Conservation (phyloP, 495 filamentous ascomycete species). For the Choiromyces venosus region DNA sequence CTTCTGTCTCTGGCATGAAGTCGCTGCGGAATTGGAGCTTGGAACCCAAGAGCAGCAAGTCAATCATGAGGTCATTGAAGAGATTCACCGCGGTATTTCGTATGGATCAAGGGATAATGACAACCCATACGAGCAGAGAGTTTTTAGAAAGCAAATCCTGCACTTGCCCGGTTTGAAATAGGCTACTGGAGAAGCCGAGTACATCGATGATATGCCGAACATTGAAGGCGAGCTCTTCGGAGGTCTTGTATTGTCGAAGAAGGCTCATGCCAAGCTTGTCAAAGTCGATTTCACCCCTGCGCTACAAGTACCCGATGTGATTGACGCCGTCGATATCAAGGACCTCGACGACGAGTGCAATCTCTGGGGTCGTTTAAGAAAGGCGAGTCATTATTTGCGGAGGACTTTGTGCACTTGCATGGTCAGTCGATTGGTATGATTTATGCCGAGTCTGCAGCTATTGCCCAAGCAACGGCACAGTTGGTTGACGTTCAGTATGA, state of each 20-base stretch:
- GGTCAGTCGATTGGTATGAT: too few relatives aligned
- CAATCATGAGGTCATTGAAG: constrained; percentile 52
- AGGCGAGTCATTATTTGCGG: too few relatives aligned
- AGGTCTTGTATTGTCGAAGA: constrained; percentile 43
- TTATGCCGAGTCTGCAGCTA: constrained; percentile 44
- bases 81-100: constrained; percentile 59
- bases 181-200: constrained; percentile 47
- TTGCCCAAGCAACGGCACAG: constrained; percentile 44
- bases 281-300: constrained; percentile 45
- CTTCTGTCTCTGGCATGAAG: constrained; percentile 77
- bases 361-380: too few relatives aligned
- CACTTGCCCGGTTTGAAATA: constrained; percentile 47
- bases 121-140: constrained; percentile 45
- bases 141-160: constrained; percentile 47
- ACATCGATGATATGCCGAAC: constrained; percentile 46
- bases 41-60: constrained; percentile 27
- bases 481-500: constrained; percentile 45
- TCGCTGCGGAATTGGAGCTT: constrained; percentile 43
- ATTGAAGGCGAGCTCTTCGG: constrained; percentile 44
- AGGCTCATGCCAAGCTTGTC: constrained; percentile 47
- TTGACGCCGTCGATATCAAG: too few relatives aligned
- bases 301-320: too few relatives aligned
- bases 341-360: too few relatives aligned
- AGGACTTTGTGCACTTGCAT: too few relatives aligned
- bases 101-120: constrained; percentile 52